phyloP scores from a whole-genome alignment of 345 rosid genomes.

The Syzygium aromaticum region DNA sequence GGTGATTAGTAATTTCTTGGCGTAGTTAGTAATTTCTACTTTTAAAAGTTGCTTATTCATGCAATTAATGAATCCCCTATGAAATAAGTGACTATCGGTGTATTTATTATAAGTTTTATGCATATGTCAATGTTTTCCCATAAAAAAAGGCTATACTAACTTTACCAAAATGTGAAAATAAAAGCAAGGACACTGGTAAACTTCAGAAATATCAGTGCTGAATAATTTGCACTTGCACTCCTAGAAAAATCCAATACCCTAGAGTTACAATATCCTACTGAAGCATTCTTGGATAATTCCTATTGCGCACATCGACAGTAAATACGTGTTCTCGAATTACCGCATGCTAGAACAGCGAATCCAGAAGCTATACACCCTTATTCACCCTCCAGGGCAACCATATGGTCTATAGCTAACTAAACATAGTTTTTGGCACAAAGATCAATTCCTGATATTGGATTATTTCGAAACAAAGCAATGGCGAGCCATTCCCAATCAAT shows the following conservation, averaged over 20 bases:
- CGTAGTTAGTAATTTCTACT: not conserved
- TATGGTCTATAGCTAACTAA: no score
- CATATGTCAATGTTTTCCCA: not conserved
- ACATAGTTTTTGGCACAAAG: no score
- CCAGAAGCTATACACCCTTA: not conserved
- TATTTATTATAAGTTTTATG: not conserved
- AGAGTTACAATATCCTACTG: not conserved
- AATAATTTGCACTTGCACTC: not conserved
- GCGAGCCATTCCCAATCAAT: no score
- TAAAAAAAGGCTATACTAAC: not conserved
- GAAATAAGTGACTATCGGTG: not conserved
- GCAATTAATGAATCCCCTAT: not conserved
- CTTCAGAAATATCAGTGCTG: not conserved
- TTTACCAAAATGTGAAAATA: not conserved
- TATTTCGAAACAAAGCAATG: no score
- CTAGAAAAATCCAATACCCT: not conserved
- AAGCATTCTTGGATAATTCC: not conserved
- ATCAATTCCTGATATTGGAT: no score
- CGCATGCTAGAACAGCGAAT: not conserved
- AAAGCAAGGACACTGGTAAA: not conserved
- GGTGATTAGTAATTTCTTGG: not conserved
- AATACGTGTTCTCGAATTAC: no score
- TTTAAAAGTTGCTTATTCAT: not conserved
- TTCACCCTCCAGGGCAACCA: fast-evolving
- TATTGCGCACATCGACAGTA: fast-evolving